Percentiles rank a stretch among this genome's conserved stretches.
Evolutionary conservation across 768 basidiomycete species (phyloP).

Genomic region (Sporobolomyces roseus): DNA sequence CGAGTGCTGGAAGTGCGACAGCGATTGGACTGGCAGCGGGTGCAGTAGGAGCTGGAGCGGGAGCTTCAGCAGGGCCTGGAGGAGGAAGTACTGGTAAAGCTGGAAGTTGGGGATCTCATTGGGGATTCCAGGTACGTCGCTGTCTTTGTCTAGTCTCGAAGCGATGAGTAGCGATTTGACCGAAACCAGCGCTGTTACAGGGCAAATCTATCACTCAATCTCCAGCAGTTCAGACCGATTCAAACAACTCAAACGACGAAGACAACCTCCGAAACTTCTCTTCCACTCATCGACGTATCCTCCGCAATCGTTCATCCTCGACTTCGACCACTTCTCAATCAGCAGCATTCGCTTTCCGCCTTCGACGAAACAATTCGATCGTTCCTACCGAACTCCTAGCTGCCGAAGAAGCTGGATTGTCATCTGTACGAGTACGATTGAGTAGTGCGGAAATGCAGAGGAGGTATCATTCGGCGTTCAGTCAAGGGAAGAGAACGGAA

Average conservation of each 20-base stretch:
- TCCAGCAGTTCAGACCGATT: constrained; percentile 25
- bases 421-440: constrained; percentile 16
- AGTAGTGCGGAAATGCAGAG: constrained; percentile 32
- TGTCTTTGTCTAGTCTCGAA: no score
- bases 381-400: constrained; percentile 21
- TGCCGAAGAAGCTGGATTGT: constrained; percentile 33
- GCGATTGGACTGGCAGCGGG: constrained; percentile 38
- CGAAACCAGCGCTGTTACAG: no score
- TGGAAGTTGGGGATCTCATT: constrained; percentile 30
- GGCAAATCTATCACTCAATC: constrained; percentile 17
- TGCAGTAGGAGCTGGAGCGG: constrained; percentile 11
- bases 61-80: constrained; percentile 14
- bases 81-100: constrained; percentile 29
- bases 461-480: constrained; percentile 35
- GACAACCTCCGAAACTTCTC: constrained; percentile 24
- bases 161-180: no score
- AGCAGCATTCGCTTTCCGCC: neutral
- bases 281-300: constrained; percentile 12
- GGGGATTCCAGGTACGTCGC: constrained; percentile 36
- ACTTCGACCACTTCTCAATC: neutral
- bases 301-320: neutral
- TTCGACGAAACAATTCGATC: constrained; percentile 14
- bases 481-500: constrained; percentile 8
- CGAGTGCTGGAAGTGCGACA: constrained; percentile 27
- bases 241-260: constrained; percentile 24